Evolutionary conservation across 2,329 filamentous ascomycete genomes (phyloP), one percentile per base, ranked within the genome.

Genomic region (Furcasterigmium furcatum): DNA sequence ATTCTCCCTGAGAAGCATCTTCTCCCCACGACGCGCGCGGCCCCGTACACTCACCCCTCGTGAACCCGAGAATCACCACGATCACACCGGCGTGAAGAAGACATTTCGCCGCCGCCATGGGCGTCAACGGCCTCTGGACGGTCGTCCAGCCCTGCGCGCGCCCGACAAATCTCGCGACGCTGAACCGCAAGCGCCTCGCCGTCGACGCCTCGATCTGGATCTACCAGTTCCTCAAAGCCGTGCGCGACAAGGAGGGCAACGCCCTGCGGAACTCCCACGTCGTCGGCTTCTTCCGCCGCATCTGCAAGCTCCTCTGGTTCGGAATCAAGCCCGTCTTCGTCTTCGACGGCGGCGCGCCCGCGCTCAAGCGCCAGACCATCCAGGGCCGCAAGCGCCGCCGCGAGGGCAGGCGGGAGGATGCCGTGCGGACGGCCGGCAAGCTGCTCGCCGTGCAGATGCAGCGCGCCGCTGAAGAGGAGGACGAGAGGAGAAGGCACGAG

Each of bases 181-280:
- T 99, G 49, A 97, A 97, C 66, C 89, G 88, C 56, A 96, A 96
- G 70, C 90, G 94, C 14, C 86, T 99, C 41, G 95, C 94, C 39
- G 90, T 99, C 55, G 94, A 99, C 70, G 94, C 95, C 47, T 96
- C 91, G 12, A 99, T 99, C 63, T 99, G 94, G 94, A 97, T 99
- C 58, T 99, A 99, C 75, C 94, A 99, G 63, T 99, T 99, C 61
- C 82, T 99, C 58, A 99, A 99, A 72, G 94, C 95, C 9, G 94
- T 99, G 10, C 91, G 94, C 58, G 94, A 99, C 70, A 96, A 97
- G 61, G 94, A 99, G 68, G 94, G 94, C 44, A 96, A 99, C 61
- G 94, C 94, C 1, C 76, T 99, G 43, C 89, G 91, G 52, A 99
- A 96, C 71, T 92, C 89, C 24, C 94, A 99, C 61, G 82, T 99